Evolutionary conservation across 108 stramenopile genomes (phyloP), one percentile per base, ranked within the genome.

Genomic region (Nannochloropsis salina): DNA sequence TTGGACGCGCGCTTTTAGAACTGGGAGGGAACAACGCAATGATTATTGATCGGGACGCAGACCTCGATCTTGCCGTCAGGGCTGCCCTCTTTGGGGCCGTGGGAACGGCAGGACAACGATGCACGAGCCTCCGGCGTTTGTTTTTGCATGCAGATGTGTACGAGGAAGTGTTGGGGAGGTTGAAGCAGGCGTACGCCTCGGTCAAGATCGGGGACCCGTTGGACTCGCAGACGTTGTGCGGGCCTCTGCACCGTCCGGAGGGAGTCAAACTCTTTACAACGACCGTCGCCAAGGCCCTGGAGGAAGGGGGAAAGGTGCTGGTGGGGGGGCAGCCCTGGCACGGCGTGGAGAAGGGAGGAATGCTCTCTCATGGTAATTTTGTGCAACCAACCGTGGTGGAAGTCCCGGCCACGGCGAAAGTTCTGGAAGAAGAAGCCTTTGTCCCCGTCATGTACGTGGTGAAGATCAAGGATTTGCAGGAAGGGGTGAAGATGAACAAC

Each of bases 31-130:
- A 90, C 87, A 89, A 88, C 74, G 90, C 88, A 22, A 82, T 86
- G 44, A 84, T 89, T 85, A 85, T 90, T 11, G 86, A 86, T 81
- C 82, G 74, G 22, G 22, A 31, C 44, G 90, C 90, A 18, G 86
- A 90, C 86, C 11, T 90, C 21, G 80, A 88, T 20, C 31, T 90
- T n/a, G 90, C 87, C 11, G 82, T 90, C 42, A 82, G 88, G 42
- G 86, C 88, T 21, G 41, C 43, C 43, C 43, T 86, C 44, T 92
- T 92, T 82, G 92, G 87, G 9, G 87, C 89, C 44, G 90, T 90
- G 42, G 89, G 90, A 5, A 91, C 92, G 42, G 84, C 89, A 22
- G 92, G 92, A 18, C 91, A 92, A 82, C 87, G 90, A 9, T 92
- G 92, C 91, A 91, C 90, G 12, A 84, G 87, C 8, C 83, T 86